Evolutionary conservation across 116 monocot genomes (phyloP).

Genomic region (Cymodocea nodosa): DNA sequence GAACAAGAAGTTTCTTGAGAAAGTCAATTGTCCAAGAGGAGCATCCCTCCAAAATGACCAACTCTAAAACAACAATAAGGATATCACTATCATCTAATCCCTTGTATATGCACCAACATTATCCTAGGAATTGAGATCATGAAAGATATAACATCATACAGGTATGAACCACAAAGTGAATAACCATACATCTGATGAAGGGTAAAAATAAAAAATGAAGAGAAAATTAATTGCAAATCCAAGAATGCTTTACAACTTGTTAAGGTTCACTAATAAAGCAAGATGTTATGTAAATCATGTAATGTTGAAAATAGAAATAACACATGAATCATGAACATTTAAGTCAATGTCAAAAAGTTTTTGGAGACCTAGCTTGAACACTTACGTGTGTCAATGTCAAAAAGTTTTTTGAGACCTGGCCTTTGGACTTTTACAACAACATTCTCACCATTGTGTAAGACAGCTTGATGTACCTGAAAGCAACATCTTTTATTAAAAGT

Average conservation of each 20-base stretch:
- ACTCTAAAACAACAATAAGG: too few relatives aligned
- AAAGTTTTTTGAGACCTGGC: constrained; percentile 80
- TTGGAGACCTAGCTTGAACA: constrained; percentile 57
- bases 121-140: too few relatives aligned
- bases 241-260: not conserved
- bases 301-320: not conserved
- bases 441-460: constrained; percentile 82
- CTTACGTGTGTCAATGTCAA: constrained; percentile 97
- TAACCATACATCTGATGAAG: too few relatives aligned
- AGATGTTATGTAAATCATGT: not conserved
- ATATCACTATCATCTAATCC: too few relatives aligned
- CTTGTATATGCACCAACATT: too few relatives aligned
- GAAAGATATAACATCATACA: too few relatives aligned
- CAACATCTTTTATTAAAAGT: not conserved
- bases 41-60: too few relatives aligned
- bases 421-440: constrained; percentile 92
- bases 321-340: not conserved
- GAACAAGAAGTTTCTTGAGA: too few relatives aligned
- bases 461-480: constrained; percentile 78
- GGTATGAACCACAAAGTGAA: too few relatives aligned
- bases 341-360: constrained; percentile 95
- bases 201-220: not conserved
- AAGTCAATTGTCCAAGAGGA: too few relatives aligned
- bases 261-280: not conserved
- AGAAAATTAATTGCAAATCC: not conserved